Conservation (phyloP, 345 rosid genomes). For the Salix dunnii region DNA sequence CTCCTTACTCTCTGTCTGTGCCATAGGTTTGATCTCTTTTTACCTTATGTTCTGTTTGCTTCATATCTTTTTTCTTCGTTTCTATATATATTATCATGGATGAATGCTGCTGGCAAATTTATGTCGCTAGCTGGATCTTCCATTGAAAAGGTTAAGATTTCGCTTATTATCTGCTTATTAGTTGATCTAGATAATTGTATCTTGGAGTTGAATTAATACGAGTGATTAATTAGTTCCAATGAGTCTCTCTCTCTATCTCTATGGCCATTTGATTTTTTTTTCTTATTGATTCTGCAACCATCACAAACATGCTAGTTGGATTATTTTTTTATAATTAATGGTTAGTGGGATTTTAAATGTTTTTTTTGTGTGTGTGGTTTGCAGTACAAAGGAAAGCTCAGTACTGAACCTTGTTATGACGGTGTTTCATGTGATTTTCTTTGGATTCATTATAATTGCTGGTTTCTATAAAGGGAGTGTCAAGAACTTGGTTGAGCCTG, state of each 20-base stretch:
- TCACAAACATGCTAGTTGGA: neutral
- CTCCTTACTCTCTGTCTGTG: conserved; percentile 82
- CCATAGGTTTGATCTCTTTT: conserved; percentile 50
- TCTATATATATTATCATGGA: neutral
- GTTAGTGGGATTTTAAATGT: conserved; percentile 23
- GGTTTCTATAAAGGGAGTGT: conserved; percentile 60
- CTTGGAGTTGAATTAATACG: neutral
- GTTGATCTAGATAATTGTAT: conserved; percentile 7
- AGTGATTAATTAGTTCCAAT: conserved; percentile 3
- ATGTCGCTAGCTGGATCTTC: neutral
- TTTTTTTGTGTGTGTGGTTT: conserved; percentile 8
- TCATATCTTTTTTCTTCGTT: neutral
- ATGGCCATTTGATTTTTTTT: neutral
- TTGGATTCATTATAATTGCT: conserved; percentile 69
- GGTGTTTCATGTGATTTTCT: conserved; percentile 71
- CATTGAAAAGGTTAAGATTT: conserved; percentile 10
- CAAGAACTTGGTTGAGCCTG: conserved; percentile 63
- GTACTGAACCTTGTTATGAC: conserved; percentile 78
- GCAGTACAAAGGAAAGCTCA: conserved; percentile 95
- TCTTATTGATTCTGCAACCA: conserved; percentile 8
- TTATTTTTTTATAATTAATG: conserved; percentile 1
- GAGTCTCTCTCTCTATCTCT: conserved; percentile 1
- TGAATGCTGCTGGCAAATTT: neutral
- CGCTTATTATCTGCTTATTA: neutral
- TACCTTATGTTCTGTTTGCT: neutral